phyloP scores from a whole-genome alignment of 305 asterid genomes.

The Withania somnifera region DNA sequence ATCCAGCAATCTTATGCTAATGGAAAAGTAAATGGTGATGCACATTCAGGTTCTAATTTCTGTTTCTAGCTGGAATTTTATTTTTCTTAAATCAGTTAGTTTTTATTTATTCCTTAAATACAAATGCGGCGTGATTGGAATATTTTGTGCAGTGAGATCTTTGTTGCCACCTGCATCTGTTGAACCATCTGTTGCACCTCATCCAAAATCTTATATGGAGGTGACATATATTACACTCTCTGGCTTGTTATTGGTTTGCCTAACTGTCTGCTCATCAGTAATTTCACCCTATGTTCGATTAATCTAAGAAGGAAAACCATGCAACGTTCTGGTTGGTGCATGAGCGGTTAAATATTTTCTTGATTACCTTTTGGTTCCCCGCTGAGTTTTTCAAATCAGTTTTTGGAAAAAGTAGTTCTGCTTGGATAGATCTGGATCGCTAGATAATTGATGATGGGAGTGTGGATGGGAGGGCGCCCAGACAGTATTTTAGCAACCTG shows the following conservation, averaged over 20 bases:
- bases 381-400: neutral
- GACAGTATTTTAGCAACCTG: neutral
- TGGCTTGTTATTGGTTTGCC: neutral
- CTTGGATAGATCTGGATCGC: neutral
- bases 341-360: neutral
- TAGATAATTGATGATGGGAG: neutral
- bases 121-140: conserved; percentile 1
- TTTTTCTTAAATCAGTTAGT: neutral
- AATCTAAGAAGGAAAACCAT: neutral
- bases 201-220: conserved; percentile 84
- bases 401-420: neutral
- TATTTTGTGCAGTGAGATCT: conserved; percentile 50
- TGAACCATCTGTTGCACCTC: conserved; percentile 71
- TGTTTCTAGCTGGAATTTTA: neutral
- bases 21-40: conserved; percentile 52
- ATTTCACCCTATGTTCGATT: neutral
- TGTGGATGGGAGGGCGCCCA: neutral
- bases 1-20: conserved; percentile 64
- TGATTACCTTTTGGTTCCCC: neutral
- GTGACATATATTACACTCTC: conserved; percentile 23
- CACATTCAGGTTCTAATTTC: conserved; percentile 46
- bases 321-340: neutral
- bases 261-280: neutral
- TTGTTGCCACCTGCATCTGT: conserved; percentile 53
- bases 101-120: neutral